These are phyloP conservation scores for Borovskyia barvae DNA, from an alignment of 208 protist genomes.

Conservation along the genomic window DNA sequence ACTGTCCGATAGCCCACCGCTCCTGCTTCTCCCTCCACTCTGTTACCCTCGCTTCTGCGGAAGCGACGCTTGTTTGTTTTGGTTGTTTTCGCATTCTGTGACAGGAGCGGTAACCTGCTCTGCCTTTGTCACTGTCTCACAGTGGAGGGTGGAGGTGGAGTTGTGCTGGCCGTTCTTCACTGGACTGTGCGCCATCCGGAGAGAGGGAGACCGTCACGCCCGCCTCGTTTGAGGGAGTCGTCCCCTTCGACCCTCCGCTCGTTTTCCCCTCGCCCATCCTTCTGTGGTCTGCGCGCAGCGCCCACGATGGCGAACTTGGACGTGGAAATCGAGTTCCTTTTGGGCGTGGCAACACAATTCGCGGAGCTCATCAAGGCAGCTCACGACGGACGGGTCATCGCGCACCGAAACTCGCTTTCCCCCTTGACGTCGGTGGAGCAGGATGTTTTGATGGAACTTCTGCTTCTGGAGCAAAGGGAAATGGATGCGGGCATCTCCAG, in stretches of 20 bases:
- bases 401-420: not conserved
- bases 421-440: slow-evolving; percentile 3
- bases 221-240: not conserved
- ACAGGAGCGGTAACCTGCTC: not conserved
- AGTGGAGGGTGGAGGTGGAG: not conserved
- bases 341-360: slow-evolving; percentile 11
- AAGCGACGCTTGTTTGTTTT: not conserved
- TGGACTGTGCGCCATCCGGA: no score
- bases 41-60: not conserved
- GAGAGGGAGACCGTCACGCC: not conserved
- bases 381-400: not conserved
- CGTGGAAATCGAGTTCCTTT: slow-evolving; percentile 15
- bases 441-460: slow-evolving; percentile 17
- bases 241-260: not conserved
- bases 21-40: not conserved
- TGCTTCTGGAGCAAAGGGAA: slow-evolving; percentile 14
- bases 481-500: not conserved
- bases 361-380: not conserved
- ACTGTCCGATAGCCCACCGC: not conserved
- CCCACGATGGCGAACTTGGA: slow-evolving; percentile 14
- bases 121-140: not conserved
- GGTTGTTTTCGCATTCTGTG: not conserved
- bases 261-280: not conserved
- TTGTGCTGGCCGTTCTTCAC: no score
- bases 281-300: no score